phyloP scores from a whole-genome alignment of 202 grass and related monocot genomes.

The Schoenoplectus triqueter region DNA sequence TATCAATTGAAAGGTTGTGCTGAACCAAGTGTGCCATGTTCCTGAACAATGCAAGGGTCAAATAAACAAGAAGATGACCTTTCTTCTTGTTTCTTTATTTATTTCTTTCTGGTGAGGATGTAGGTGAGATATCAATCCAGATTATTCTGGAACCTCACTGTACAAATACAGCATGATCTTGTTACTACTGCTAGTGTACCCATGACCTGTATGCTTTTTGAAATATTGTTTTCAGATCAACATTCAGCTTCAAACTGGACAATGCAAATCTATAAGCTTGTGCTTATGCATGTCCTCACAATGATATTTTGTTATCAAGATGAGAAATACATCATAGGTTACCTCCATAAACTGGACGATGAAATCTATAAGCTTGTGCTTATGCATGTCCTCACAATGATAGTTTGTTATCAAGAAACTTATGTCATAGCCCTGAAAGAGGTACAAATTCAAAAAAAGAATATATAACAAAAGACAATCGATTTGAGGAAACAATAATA shows the following conservation, averaged over 20 bases:
- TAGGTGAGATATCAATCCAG: neutral
- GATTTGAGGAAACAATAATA: slow-evolving; percentile 8
- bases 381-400: slow-evolving; percentile 96
- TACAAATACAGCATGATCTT: neutral
- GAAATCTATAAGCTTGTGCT: slow-evolving; percentile 98
- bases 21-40: neutral
- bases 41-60: neutral
- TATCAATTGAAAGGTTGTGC: slow-evolving; percentile 4
- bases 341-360: slow-evolving; percentile 99
- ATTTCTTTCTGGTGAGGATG: neutral
- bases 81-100: neutral
- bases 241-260: slow-evolving; percentile 58
- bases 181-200: neutral
- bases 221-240: neutral
- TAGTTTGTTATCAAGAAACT: slow-evolving; percentile 99
- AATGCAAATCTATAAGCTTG: slow-evolving; percentile 96
- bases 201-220: neutral
- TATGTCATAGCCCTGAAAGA: slow-evolving; percentile 86
- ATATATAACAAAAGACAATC: neutral
- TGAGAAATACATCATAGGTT: slow-evolving; percentile 30
- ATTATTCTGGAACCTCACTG: neutral
- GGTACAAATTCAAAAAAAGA: neutral
- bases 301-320: slow-evolving; percentile 94
- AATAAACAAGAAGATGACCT: neutral
- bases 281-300: slow-evolving; percentile 99